Conservation (phyloP, 2,329 filamentous ascomycete species). For the Neodidymelliopsis sp. region DNA sequence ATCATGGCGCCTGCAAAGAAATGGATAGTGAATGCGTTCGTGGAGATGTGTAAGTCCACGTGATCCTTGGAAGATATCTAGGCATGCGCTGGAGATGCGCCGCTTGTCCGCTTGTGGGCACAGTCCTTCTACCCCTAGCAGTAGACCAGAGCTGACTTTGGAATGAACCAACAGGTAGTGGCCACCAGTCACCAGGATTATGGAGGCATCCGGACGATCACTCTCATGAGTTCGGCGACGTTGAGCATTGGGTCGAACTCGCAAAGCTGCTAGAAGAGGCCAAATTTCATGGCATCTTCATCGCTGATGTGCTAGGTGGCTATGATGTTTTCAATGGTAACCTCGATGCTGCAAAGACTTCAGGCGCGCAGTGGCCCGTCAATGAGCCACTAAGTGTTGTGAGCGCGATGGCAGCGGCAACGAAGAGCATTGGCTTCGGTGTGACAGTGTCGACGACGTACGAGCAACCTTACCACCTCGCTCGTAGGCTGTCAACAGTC, state of each 20-base stretch:
- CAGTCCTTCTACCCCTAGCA: not conserved
- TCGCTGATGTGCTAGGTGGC: conserved; percentile 59
- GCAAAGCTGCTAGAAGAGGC: conserved; percentile 50
- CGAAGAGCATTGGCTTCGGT: conserved; percentile 72
- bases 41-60: conserved; percentile 50
- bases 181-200: conserved; percentile 59
- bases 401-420: conserved; percentile 72
- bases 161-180: conserved; percentile 28
- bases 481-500: conserved; percentile 69
- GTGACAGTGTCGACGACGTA: conserved; percentile 74
- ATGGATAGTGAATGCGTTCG: conserved; percentile 54
- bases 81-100: not conserved
- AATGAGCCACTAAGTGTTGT: conserved; percentile 71
- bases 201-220: conserved; percentile 72
- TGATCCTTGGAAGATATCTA: conserved; percentile 11
- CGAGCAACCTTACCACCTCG: conserved; percentile 72
- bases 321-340: conserved; percentile 75
- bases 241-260: conserved; percentile 49
- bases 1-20: conserved; percentile 41
- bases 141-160: not conserved
- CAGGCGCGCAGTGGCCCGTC: conserved; percentile 74
- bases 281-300: conserved; percentile 52
- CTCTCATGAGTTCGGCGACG: conserved; percentile 62
- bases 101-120: not conserved
- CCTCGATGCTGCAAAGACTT: conserved; percentile 65